Evolutionary conservation across 352 stramenopile genomes (phyloP), one percentile per base, ranked within the genome.

Genomic region (Aphanomyces euteiches): DNA sequence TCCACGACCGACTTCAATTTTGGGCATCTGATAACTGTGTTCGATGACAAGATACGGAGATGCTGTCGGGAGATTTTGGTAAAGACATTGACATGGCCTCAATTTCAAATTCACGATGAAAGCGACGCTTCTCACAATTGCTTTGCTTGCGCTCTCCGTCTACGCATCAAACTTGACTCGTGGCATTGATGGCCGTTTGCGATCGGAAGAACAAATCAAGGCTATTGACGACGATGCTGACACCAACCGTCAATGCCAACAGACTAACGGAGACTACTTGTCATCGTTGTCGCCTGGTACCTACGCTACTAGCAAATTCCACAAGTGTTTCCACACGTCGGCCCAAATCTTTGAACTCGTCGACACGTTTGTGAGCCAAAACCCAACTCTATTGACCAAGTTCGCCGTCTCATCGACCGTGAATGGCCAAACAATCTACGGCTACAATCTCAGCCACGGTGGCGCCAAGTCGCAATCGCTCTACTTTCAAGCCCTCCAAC

Each of bases 281-380:
- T 38, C 57, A 5, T 53, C 57, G 37, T 28, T 66, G 3, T 21
- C 13, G 3, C 10, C 57, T 34, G 57, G 57, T 45, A 74, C 72
- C 57, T 80, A 77, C 63, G 73, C 70, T 5, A 37, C 59, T 10
- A 78, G 57, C 48, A 43, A 37, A 7, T 80, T 78, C 59, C 72
- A 76, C 64, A 67, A 78, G 47, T 80, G 75, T 43, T 80, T 74
- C 72, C 73, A 73, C 36, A 76, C 48, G 1, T 57, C 69, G 1
- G 58, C 15, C 1, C 60, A 80, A 41, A 59, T 77, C 13, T 75
- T 76, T 40, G 56, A 68, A 50, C 78, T 73, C 47, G 63, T 78
- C 34, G 75, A 80, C 54, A 66, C 54, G 68, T 69, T 80, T 38
- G 47, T 54, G 7, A 15, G 8, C 1, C 13, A 73, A 50, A 70